These are phyloP conservation scores for Microthlaspi erraticum DNA, from an alignment of 345 rosid genomes.

Conservation along the genomic window DNA sequence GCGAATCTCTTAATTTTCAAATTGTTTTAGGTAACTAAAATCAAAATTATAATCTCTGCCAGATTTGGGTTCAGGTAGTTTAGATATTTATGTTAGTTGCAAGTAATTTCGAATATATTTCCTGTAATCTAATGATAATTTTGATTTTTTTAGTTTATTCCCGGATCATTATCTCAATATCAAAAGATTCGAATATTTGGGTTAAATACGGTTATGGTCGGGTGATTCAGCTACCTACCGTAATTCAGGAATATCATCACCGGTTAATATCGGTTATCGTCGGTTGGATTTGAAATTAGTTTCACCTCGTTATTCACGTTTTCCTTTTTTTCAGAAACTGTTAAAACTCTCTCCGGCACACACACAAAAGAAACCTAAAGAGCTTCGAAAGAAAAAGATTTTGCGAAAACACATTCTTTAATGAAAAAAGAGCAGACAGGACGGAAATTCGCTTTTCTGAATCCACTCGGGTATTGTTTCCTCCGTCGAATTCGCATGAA, in stretches of 20 bases:
- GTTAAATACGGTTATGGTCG: background rate
- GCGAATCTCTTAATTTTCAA: slow-evolving; percentile 14
- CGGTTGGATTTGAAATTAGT: background rate
- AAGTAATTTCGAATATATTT: background rate
- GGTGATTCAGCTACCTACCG: background rate
- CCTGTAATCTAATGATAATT: background rate
- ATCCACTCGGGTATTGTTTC: slow-evolving; percentile 8
- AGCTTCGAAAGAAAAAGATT: slow-evolving; percentile 28
- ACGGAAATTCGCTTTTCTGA: slow-evolving; percentile 17
- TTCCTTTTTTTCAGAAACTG: slow-evolving; percentile 23
- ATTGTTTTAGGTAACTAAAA: too few relatives aligned
- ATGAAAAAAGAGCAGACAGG: slow-evolving; percentile 39
- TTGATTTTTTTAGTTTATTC: background rate
- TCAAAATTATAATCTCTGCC: background rate
- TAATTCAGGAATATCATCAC: background rate
- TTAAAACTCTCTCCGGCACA: slow-evolving; percentile 22
- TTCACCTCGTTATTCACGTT: slow-evolving; percentile 19
- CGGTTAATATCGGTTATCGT: slow-evolving; percentile 11
- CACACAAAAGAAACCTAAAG: slow-evolving; percentile 27
- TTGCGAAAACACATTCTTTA: slow-evolving; percentile 10
- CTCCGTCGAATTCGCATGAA: slow-evolving; percentile 40
- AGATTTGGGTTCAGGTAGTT: background rate
- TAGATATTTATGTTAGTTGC: background rate
- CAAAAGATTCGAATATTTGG: background rate
- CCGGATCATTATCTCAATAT: background rate